Evolutionary conservation across 2,329 filamentous ascomycete species (phyloP).

Genomic region (Hypoxylon sp.): DNA sequence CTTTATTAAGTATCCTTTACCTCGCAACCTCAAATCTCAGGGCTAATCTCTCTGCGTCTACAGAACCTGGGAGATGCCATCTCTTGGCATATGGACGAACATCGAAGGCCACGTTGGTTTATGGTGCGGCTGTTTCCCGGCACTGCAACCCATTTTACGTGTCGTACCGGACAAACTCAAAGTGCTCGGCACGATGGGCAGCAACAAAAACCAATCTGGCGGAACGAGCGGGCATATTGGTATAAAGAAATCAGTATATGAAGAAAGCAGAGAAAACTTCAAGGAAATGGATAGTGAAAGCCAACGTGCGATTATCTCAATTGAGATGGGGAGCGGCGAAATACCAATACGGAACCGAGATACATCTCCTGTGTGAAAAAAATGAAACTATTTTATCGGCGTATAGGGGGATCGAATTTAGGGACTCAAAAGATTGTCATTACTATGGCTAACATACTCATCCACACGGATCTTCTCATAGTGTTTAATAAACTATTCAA

Average conservation of each 20-base stretch:
- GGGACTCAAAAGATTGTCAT: slow-evolving; percentile 2
- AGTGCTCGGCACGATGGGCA: slow-evolving; percentile 33
- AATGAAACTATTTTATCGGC: background rate
- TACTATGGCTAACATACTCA: slow-evolving; percentile 5
- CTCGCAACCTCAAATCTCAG: slow-evolving; percentile 1
- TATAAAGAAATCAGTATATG: slow-evolving; percentile 4
- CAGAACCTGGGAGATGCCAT: slow-evolving; percentile 58
- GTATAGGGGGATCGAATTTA: background rate
- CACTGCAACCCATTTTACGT: slow-evolving; percentile 59
- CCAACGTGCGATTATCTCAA: slow-evolving; percentile 28
- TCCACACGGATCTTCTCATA: slow-evolving; percentile 24
- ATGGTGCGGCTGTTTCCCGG: slow-evolving; percentile 61
- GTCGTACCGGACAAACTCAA: slow-evolving; percentile 51
- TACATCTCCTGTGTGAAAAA: slow-evolving; percentile 13
- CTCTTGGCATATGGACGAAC: slow-evolving; percentile 58
- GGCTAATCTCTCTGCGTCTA: slow-evolving; percentile 4
- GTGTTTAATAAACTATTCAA: slow-evolving; percentile 7
- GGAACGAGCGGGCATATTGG: background rate
- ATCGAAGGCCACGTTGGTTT: slow-evolving; percentile 61
- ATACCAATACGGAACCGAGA: slow-evolving; percentile 10
- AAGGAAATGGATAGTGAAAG: slow-evolving; percentile 27
- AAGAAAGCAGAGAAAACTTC: background rate
- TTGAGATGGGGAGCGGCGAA: slow-evolving; percentile 22
- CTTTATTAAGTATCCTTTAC: background rate
- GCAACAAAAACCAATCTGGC: background rate